Conservation (phyloP, 805 yeast genomes). For the Blastobotrys peoriensis region DNA sequence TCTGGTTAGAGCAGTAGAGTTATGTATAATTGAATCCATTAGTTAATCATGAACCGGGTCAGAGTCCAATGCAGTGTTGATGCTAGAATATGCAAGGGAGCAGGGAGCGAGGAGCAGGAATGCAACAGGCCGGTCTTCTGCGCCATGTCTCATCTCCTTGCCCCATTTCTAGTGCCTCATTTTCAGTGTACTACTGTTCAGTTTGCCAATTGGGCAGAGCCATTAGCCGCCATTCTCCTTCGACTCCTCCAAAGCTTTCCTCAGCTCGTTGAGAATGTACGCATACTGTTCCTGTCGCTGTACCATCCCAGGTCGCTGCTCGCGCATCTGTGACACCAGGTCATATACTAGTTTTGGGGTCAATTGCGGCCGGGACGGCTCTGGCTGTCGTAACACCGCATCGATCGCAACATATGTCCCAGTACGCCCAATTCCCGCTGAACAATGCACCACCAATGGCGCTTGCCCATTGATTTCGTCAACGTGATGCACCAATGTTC, state of each 20-base stretch:
- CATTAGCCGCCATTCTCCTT: too few species aligned
- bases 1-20: slow-evolving; percentile 56
- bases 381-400: slow-evolving; percentile 29
- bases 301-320: slow-evolving; percentile 39
- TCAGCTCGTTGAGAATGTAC: slow-evolving; percentile 32
- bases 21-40: neutral
- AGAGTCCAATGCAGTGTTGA: too few species aligned
- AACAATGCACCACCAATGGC: slow-evolving; percentile 79
- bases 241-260: slow-evolving; percentile 2
- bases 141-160: too few species aligned
- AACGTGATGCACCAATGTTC: slow-evolving; percentile 45
- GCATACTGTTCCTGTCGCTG: slow-evolving; percentile 34
- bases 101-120: slow-evolving; percentile 87
- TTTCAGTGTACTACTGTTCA: too few species aligned
- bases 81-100: too few species aligned
- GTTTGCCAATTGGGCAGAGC: too few species aligned
- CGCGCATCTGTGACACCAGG: slow-evolving; percentile 31
- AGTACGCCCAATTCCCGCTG: slow-evolving; percentile 96
- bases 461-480: slow-evolving; percentile 37
- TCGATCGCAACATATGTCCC: slow-evolving; percentile 82
- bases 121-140: slow-evolving; percentile 75
- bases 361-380: neutral
- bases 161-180: too few species aligned
- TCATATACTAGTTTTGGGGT: slow-evolving; percentile 23
- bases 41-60: too few species aligned